Evolutionary conservation across 768 basidiomycete species (phyloP).

Genomic region (Pisolithus marmoratus): DNA sequence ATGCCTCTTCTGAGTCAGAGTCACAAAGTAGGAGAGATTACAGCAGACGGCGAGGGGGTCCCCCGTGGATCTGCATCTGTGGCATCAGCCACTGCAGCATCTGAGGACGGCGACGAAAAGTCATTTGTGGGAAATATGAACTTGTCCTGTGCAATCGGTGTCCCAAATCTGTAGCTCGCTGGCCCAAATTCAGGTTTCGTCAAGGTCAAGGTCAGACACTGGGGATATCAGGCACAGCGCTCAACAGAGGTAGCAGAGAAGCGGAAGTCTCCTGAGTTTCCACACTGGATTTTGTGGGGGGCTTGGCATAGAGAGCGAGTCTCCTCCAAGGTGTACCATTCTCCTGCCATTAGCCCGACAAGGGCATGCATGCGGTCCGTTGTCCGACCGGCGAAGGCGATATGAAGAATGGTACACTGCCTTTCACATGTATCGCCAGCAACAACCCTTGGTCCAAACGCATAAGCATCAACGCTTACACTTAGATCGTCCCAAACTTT

Average conservation of each 20-base stretch:
- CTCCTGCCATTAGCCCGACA: constrained; percentile 64
- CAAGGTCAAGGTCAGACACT: constrained; percentile 5
- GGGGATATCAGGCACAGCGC: constrained; percentile 5
- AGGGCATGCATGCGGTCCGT: constrained; percentile 57
- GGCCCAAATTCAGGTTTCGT: constrained; percentile 1
- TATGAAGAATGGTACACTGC: constrained; percentile 58
- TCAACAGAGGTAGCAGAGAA: constrained; percentile 1
- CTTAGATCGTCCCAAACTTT: constrained; percentile 52
- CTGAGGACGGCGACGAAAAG: constrained; percentile 52
- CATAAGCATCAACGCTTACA: constrained; percentile 52
- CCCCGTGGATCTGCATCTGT: neutral
- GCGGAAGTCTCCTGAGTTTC: neutral
- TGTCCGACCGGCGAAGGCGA: constrained; percentile 74
- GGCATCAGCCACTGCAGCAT: constrained; percentile 9
- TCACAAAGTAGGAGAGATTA: neutral
- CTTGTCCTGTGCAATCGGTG: constrained; percentile 55
- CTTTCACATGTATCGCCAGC: constrained; percentile 31
- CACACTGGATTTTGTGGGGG: neutral
- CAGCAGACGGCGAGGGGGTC: neutral
- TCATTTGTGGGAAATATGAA: constrained; percentile 76
- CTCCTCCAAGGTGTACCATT: constrained; percentile 76
- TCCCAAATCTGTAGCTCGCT: constrained; percentile 10
- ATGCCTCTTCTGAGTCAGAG: neutral
- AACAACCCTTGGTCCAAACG: constrained; percentile 42
- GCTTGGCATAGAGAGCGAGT: constrained; percentile 12